These are phyloP conservation scores for Gaeumannomyces sp. DNA, from an alignment of 2,329 filamentous ascomycete species.

Conservation along the genomic window DNA sequence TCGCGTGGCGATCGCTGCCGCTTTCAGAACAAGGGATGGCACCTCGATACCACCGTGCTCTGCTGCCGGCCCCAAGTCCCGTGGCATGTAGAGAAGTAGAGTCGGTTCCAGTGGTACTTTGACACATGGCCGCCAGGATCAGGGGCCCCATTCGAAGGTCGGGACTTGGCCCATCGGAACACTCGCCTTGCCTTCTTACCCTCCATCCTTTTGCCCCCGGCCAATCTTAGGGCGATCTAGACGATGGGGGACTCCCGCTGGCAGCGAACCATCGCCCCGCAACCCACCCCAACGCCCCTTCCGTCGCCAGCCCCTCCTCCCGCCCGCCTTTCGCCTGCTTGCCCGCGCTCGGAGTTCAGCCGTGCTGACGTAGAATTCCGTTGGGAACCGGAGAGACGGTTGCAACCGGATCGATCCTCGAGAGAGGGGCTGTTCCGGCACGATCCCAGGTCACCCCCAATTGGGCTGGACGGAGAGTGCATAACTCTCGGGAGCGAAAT, in stretches of 20 bases:
- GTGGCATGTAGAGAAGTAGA: not conserved
- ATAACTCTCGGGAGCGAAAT: too few species aligned
- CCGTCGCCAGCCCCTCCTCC: too few species aligned
- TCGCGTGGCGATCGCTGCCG: not conserved
- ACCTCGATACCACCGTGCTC: too few species aligned
- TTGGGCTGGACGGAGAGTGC: too few species aligned
- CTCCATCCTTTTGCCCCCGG: not conserved
- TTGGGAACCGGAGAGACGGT: not conserved
- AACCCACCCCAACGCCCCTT: not conserved
- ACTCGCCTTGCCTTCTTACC: not conserved
- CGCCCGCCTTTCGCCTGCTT: not conserved
- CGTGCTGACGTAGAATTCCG: not conserved
- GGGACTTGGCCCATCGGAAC: not conserved
- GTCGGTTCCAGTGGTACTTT: not conserved
- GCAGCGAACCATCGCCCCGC: not conserved
- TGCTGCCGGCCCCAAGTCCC: not conserved
- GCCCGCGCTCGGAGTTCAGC: not conserved
- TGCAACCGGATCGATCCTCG: too few species aligned
- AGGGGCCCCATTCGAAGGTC: not conserved
- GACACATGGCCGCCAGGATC: not conserved
- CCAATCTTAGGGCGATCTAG: too few species aligned
- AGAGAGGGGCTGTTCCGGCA: too few species aligned
- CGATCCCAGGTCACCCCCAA: too few species aligned
- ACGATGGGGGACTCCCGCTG: not conserved
- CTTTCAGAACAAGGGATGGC: not conserved